phyloP scores from a whole-genome alignment of 1,139 yeast genomes.

The Suhomyces terraborum region DNA sequence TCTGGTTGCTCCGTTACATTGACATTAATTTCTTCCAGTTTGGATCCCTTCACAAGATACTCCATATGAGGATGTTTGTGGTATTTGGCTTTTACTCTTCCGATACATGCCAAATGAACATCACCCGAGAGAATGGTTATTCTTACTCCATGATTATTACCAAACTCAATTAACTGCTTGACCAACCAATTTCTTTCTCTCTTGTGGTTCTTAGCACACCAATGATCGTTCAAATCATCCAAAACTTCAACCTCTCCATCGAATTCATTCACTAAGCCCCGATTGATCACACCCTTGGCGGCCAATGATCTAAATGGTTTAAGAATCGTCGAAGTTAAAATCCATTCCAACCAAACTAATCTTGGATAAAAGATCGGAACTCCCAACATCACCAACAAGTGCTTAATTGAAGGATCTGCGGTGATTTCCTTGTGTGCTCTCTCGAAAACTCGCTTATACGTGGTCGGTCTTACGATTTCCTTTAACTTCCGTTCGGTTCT shows the following conservation, averaged over 20 bases:
- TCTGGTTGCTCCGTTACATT: slow-evolving; percentile 55
- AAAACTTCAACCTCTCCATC: slow-evolving; percentile 88
- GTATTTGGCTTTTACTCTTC: slow-evolving; percentile 66
- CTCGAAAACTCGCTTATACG: slow-evolving; percentile 63
- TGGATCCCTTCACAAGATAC: slow-evolving; percentile 20
- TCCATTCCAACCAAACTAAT: slow-evolving; percentile 81
- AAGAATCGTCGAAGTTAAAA: slow-evolving; percentile 63
- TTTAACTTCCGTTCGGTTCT: slow-evolving; percentile 81
- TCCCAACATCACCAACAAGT: slow-evolving; percentile 79
- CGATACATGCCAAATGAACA: slow-evolving; percentile 85
- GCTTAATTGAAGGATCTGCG: slow-evolving; percentile 61
- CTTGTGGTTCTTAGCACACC: slow-evolving; percentile 90
- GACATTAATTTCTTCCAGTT: slow-evolving; percentile 37
- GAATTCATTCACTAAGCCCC: slow-evolving; percentile 81
- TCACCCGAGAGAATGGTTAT: slow-evolving; percentile 89
- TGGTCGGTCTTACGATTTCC: slow-evolving; percentile 53
- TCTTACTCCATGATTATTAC: slow-evolving; percentile 64
- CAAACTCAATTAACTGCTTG: slow-evolving; percentile 58
- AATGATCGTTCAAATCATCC: slow-evolving; percentile 93
- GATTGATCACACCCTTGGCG: slow-evolving; percentile 61
- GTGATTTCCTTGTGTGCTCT: slow-evolving; percentile 58
- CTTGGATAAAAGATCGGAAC: slow-evolving; percentile 95
- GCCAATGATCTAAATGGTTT: slow-evolving; percentile 71
- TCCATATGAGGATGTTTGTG: slow-evolving; percentile 49
- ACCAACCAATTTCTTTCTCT: slow-evolving; percentile 69